Conservation (phyloP, 1,139 yeast species). For the Yamadazyma aaseri region DNA sequence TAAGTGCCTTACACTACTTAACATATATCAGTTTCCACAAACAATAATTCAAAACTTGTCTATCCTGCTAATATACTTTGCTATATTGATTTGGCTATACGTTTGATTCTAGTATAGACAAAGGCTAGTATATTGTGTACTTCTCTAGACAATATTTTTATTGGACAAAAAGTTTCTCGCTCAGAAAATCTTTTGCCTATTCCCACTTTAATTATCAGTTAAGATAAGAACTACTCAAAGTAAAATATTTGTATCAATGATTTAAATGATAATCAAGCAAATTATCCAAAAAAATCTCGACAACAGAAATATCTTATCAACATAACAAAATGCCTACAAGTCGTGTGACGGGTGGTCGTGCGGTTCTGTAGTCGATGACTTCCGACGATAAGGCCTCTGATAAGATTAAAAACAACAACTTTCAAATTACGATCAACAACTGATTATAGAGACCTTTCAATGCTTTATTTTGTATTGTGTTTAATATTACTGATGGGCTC, state of each 20-base stretch:
- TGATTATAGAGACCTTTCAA: too few species aligned
- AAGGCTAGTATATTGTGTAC: neutral
- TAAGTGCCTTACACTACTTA: conserved; percentile 1
- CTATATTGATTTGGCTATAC: neutral
- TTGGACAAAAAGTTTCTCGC: neutral
- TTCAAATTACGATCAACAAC: too few species aligned
- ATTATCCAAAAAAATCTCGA: conserved; percentile 1
- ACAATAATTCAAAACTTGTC: neutral
- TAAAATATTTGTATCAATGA: neutral
- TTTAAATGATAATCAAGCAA: too few species aligned
- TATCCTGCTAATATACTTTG: neutral
- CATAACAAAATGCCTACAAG: neutral
- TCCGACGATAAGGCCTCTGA: neutral
- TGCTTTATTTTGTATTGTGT: too few species aligned
- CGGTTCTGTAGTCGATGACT: neutral
- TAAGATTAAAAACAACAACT: neutral
- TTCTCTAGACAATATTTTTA: neutral
- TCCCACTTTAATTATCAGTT: neutral
- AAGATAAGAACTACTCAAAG: too few species aligned
- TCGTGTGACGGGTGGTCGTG: conserved; percentile 1
- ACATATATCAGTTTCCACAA: neutral
- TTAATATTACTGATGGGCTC: too few species aligned
- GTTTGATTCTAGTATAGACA: neutral
- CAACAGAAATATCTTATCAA: neutral
- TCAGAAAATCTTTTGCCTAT: neutral